Base-by-base conservation (phyloP, 441 rosid genomes). In the Populus tomentosa region DNA sequence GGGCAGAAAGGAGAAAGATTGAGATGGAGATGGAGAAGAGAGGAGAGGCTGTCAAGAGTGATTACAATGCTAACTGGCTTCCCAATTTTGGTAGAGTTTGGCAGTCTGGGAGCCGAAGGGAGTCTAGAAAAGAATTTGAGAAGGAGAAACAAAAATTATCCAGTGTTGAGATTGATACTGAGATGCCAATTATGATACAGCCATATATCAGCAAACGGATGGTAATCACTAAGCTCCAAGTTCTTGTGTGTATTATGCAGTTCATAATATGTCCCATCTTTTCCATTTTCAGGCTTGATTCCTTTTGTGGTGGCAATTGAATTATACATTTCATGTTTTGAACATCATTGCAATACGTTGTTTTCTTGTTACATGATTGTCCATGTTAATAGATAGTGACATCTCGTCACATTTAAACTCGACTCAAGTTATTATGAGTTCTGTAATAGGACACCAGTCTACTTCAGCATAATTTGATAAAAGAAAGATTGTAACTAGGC, bases 21-120 rank as follows among this genome's bases (percentile, higher is more conserved):
- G 33, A 32, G 33, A 32, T 32, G 33, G 33, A 30, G 32, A 30
- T 30, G 32, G 98, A 94, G 89, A 86, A 86, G 83, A 88, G 86
- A 85, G 97, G 98, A 77, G 92, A 84, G 76, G 78, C 79, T 66
- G 80, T 79, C 66, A 86, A 82, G 82, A 82, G 82, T 74, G 85
- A 83, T 62, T 78, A 71, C 77, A 89, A 86, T 79, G 77, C 92
- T 75, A 83, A 87, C 85, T 96, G 98, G 99, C 97, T 96, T 83
- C 98, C 98, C 28, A 89, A 92, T 78, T 94, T 96, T 83, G 98
- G 99, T 80, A 88, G 98, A 77, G 98, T 96, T 82, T 96, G 99
- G 98, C 97, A 96, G 82, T 91, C 96, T 67, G 97, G 98, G 72
- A 90, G 90, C 76, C 82, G 98, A 64, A 96, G 86, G 84, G 96